Percentiles rank a stretch among this genome's conserved stretches.
Evolutionary conservation across 495 filamentous ascomycete species (phyloP).

Genomic region (Penicillium cataractarum): DNA sequence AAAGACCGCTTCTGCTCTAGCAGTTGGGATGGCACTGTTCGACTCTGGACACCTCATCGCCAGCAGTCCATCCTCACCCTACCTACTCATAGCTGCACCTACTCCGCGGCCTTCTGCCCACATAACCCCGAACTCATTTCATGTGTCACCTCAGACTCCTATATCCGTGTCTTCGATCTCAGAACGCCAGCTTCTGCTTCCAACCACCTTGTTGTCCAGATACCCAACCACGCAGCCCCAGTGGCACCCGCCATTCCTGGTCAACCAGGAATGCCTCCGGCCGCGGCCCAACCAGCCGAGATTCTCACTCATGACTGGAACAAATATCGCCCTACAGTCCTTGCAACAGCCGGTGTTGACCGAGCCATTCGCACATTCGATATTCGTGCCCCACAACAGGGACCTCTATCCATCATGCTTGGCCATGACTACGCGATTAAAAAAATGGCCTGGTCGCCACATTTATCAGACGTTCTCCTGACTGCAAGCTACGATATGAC

Average conservation of each 20-base stretch:
- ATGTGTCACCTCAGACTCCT: conserved; percentile 80
- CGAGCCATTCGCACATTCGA: conserved; percentile 85
- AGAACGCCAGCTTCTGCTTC: conserved; percentile 77
- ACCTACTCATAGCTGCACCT: conserved; percentile 88
- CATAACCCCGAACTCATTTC: conserved; percentile 78
- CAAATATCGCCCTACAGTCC: conserved; percentile 82
- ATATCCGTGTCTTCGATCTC: conserved; percentile 87
- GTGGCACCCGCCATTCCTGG: conserved; percentile 42
- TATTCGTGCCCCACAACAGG: conserved; percentile 70
- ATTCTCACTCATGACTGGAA: conserved; percentile 98
- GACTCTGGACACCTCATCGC: conserved; percentile 83
- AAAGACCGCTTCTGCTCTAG: conserved; percentile 87
- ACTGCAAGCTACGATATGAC: conserved; percentile 98
- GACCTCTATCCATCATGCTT: conserved; percentile 68
- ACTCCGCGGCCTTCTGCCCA: conserved; percentile 80
- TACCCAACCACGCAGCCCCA: conserved; percentile 74
- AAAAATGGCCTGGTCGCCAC: conserved; percentile 86
- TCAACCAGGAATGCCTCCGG: conserved; percentile 37
- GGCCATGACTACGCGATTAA: conserved; percentile 93
- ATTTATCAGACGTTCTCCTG: conserved; percentile 80
- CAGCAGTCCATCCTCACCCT: conserved; percentile 76
- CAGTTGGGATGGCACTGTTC: conserved; percentile 93
- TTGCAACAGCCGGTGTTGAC: conserved; percentile 93
- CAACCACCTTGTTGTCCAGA: conserved; percentile 77
- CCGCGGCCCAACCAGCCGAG: conserved; percentile 62